Conservation (phyloP, 176 grass and related monocot genomes). For the Coix lacrymajobi region DNA sequence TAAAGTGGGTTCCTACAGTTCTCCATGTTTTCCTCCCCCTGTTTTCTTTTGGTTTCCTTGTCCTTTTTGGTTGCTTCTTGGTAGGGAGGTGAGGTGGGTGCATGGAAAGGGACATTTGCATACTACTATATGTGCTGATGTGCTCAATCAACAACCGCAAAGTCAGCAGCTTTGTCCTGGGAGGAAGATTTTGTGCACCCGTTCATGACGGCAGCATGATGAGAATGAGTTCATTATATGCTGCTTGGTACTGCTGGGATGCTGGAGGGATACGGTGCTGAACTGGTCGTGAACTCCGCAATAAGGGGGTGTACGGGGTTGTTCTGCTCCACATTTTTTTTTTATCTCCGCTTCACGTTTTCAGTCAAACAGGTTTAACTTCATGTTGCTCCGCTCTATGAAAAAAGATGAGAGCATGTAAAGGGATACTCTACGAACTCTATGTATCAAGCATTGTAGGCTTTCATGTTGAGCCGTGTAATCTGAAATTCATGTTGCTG, state of each 20-base stretch:
- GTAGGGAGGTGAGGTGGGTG: conserved; percentile 39
- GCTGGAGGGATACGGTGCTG: not conserved
- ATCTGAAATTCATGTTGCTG: too few species aligned
- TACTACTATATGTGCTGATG: conserved; percentile 25
- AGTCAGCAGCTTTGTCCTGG: conserved; percentile 26
- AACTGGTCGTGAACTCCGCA: not conserved
- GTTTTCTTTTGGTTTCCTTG: not conserved
- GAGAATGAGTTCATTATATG: not conserved
- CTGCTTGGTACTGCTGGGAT: not conserved
- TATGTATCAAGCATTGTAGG: too few species aligned
- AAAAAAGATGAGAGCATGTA: too few species aligned
- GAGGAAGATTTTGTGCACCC: conserved; percentile 4
- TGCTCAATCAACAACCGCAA: conserved; percentile 27
- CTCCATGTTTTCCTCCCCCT: conserved; percentile 16
- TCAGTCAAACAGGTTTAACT: too few species aligned
- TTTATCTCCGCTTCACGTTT: too few species aligned
- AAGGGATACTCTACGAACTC: too few species aligned
- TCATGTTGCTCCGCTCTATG: too few species aligned
- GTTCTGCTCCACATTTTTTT: too few species aligned
- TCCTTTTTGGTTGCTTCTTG: conserved; percentile 38
- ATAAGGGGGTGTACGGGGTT: too few species aligned
- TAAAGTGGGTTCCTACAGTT: conserved; percentile 26
- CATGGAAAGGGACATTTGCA: conserved; percentile 41
- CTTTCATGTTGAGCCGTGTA: too few species aligned
- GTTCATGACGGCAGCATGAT: conserved; percentile 10